Evolutionary conservation across 108 stramenopile species (phyloP), one percentile per base, ranked within the genome.

Genomic region (Nitzschia putrida): DNA sequence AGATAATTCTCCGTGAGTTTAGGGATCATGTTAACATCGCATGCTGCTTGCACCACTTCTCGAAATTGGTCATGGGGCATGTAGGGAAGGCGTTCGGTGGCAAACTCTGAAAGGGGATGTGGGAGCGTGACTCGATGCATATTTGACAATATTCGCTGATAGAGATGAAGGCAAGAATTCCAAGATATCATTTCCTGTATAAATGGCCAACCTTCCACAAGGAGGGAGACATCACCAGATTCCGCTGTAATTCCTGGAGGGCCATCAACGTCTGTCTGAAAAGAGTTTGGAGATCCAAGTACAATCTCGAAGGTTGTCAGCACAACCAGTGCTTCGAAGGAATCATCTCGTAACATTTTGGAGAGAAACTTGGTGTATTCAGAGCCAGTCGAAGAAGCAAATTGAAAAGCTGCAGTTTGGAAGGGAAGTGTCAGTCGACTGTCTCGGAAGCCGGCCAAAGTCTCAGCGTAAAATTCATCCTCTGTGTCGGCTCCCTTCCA

Each of bases 141-240:
- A 23, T 51, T 59, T 13, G 70, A 44, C 50, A 47, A 49, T 21
- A 77, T 67, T 29, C 38, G 16, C 2, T 22, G 51, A 56, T 68
- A 68, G 16, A 75, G 20, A 11, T 38, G 26, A 52, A 59, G 21
- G 43, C 49, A 75, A 4, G 51, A 21, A 22, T 37, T 55, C 74
- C 74, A 75, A 20, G 64, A 24, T 0, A 71, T 44, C 43, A 29
- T 23, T 24, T 71, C 59, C 53, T 59, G 69, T 22, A 77, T 52
- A 14, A 77, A 54, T 51, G 76, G 69, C 76, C 76, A 77, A 7
- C 56, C 54, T 63, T 81, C 76, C 6, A 74, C 58, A 3, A 74
- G 66, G 0, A 74, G 57, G 12, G 73, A 60, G 5, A 38, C 58
- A 22, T 26, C n/a, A 7, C 13, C 14, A 60, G 3, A 1, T 23